phyloP scores from a whole-genome alignment of 1,284 basidiomycete genomes.

The Sporisorium sorghi region DNA sequence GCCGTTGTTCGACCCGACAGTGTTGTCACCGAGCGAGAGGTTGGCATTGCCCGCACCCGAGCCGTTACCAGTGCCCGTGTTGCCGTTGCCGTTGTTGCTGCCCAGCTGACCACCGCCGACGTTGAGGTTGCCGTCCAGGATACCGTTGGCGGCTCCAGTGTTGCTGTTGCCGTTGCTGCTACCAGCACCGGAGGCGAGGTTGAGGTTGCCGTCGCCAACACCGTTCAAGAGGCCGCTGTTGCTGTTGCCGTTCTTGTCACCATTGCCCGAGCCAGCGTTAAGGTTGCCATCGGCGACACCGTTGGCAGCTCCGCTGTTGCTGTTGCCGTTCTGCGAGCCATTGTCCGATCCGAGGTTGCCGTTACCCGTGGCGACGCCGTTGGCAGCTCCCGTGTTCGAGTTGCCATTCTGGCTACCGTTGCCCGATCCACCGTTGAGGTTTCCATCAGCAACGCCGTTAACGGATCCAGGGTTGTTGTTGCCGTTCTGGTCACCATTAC shows the following conservation, averaged over 20 bases:
- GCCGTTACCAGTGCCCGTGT: slow-evolving; percentile 9
- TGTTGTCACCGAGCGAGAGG: slow-evolving; percentile 15
- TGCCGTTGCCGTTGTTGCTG: slow-evolving; percentile 20
- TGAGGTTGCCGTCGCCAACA: slow-evolving; percentile 28
- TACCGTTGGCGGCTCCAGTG: slow-evolving; percentile 10
- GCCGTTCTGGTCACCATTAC: slow-evolving; percentile 13
- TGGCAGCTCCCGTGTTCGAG: slow-evolving; percentile 18
- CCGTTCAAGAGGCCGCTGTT: slow-evolving; percentile 7
- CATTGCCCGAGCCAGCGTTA: too few species aligned
- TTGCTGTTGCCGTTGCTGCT: slow-evolving; percentile 22
- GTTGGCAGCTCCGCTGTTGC: slow-evolving; percentile 24
- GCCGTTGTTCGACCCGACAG: slow-evolving; percentile 19
- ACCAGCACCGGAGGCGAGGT: slow-evolving; percentile 17
- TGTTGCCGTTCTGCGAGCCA: slow-evolving; percentile 27
- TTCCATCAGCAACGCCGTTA: slow-evolving; percentile 20
- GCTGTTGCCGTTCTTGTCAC: slow-evolving; percentile 12
- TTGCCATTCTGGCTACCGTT: slow-evolving; percentile 27
- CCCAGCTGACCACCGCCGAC: slow-evolving; percentile 16
- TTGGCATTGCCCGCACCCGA: slow-evolving; percentile 11
- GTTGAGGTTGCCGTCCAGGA: slow-evolving; percentile 20
- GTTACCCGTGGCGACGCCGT: slow-evolving; percentile 27
- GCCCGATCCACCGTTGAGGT: slow-evolving; percentile 16
- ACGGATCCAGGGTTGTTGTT: slow-evolving; percentile 17
- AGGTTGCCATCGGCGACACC: slow-evolving; percentile 28
- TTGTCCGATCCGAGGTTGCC: slow-evolving; percentile 23